phyloP scores from a whole-genome alignment of 2,329 filamentous ascomycete species.

The Daldinia sp. region DNA sequence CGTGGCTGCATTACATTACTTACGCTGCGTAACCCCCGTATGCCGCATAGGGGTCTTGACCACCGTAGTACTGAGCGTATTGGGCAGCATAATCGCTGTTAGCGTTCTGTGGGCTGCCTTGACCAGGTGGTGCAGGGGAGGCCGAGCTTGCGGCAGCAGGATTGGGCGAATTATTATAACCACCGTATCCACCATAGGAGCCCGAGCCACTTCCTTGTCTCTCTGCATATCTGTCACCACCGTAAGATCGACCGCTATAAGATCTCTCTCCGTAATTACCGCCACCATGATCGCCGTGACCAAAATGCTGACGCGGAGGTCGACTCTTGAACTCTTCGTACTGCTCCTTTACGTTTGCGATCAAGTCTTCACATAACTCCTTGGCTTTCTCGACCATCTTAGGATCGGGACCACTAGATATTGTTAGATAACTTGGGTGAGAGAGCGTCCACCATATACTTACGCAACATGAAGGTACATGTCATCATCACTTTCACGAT shows the following conservation, averaged over 20 bases:
- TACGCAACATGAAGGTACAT: slow-evolving; percentile 98
- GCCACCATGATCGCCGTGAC: slow-evolving; percentile 58
- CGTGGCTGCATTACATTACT: slow-evolving; percentile 50
- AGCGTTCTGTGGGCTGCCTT: slow-evolving; percentile 55
- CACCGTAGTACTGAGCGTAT: slow-evolving; percentile 84
- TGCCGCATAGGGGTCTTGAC: slow-evolving; percentile 85
- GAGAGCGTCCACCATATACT: slow-evolving; percentile 53
- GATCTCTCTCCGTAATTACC: slow-evolving; percentile 58
- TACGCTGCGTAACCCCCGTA: slow-evolving; percentile 90
- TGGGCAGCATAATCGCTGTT: slow-evolving; percentile 76
- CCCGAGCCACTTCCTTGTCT: slow-evolving; percentile 52
- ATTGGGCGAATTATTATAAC: slow-evolving; percentile 56
- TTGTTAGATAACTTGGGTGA: slow-evolving; percentile 49
- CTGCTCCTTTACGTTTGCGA: slow-evolving; percentile 86
- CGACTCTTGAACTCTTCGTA: slow-evolving; percentile 93
- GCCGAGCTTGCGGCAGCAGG: slow-evolving; percentile 54
- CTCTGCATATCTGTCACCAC: slow-evolving; percentile 50
- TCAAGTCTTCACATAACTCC: slow-evolving; percentile 87
- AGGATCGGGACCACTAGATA: slow-evolving; percentile 81
- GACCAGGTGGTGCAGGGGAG: slow-evolving; percentile 57
- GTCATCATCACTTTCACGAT: slow-evolving; percentile 89
- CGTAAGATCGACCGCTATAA: slow-evolving; percentile 51
- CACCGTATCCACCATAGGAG: slow-evolving; percentile 51
- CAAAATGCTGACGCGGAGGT: slow-evolving; percentile 73
- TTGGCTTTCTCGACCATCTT: slow-evolving; percentile 89